Conservation (phyloP, 495 filamentous ascomycete species). For the Neurospora terricola region DNA sequence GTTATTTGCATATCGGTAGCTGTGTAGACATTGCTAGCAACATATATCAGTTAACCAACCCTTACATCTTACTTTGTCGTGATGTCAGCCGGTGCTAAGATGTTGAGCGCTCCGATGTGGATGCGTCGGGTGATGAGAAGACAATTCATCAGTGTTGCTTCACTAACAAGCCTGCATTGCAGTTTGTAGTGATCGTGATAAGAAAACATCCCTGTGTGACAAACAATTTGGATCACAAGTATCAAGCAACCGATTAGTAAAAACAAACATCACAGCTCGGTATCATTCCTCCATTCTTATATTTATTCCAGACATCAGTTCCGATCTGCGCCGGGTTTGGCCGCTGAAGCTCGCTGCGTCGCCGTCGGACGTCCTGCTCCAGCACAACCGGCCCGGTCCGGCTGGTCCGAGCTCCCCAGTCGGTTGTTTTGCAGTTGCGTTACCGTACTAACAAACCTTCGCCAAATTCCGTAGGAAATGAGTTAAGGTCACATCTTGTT, state of each 20-base stretch:
- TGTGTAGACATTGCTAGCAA: neutral
- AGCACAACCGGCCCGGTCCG: neutral
- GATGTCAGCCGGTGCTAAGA: neutral
- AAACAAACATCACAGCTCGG: neutral
- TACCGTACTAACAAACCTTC: neutral
- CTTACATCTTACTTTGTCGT: neutral
- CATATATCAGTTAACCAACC: neutral
- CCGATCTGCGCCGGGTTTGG: neutral
- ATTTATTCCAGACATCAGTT: neutral
- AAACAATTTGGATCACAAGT: too few relatives aligned
- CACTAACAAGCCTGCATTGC: neutral
- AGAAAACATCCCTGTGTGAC: neutral
- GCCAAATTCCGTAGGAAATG: too few relatives aligned
- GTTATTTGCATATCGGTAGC: neutral
- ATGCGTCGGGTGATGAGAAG: neutral
- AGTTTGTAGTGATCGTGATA: neutral
- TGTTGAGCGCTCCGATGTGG: neutral
- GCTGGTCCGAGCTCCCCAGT: neutral
- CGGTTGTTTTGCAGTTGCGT: neutral
- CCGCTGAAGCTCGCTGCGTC: neutral
- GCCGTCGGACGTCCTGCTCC: neutral
- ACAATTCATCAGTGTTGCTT: neutral
- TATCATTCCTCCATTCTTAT: neutral
- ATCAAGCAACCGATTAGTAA: neutral
- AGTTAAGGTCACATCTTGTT: too few relatives aligned